These are phyloP conservation scores for Picea engelmannii DNA, from an alignment of 83 land plant species.

Conservation along the genomic window DNA sequence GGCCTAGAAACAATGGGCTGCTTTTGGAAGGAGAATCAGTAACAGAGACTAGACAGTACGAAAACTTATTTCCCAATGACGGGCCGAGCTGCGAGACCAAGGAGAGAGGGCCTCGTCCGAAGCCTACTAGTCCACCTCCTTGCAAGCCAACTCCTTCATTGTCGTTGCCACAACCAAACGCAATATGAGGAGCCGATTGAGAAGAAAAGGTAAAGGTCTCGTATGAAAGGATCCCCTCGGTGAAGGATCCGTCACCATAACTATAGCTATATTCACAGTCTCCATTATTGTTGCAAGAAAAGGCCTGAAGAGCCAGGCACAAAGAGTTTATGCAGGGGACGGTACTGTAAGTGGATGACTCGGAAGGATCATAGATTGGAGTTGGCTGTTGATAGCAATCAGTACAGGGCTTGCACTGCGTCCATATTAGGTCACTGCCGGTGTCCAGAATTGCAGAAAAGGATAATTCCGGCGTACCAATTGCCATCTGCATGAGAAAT, in stretches of 20 bases:
- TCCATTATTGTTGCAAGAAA: background rate
- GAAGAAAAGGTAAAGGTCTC: conserved; percentile 2
- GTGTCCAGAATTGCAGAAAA: conserved; percentile 21
- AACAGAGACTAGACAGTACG: conserved; percentile 21
- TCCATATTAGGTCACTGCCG: conserved; percentile 29
- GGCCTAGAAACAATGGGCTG: conserved; percentile 53
- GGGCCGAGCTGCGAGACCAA: conserved; percentile 25
- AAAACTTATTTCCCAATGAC: conserved; percentile 34
- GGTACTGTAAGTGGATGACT: background rate
- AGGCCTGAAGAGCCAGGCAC: background rate
- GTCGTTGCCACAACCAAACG: conserved; percentile 15
- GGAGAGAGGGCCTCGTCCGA: conserved; percentile 25
- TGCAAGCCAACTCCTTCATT: background rate
- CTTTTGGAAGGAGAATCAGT: conserved; percentile 22
- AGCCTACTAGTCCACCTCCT: conserved; percentile 27
- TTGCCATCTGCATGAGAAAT: conserved; percentile 2
- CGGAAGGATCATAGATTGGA: background rate
- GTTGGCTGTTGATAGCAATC: conserved; percentile 4
- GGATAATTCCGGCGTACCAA: conserved; percentile 13
- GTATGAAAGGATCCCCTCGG: background rate
- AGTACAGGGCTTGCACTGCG: conserved; percentile 19
- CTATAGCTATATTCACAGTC: background rate
- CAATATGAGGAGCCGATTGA: background rate
- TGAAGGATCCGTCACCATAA: conserved; percentile 10
- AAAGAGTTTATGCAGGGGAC: background rate